Percentiles rank a stretch among this genome's conserved stretches.
These are phyloP conservation scores for Trichoderma sp. DNA, from an alignment of 2,329 filamentous ascomycete species.

Conservation along the genomic window DNA sequence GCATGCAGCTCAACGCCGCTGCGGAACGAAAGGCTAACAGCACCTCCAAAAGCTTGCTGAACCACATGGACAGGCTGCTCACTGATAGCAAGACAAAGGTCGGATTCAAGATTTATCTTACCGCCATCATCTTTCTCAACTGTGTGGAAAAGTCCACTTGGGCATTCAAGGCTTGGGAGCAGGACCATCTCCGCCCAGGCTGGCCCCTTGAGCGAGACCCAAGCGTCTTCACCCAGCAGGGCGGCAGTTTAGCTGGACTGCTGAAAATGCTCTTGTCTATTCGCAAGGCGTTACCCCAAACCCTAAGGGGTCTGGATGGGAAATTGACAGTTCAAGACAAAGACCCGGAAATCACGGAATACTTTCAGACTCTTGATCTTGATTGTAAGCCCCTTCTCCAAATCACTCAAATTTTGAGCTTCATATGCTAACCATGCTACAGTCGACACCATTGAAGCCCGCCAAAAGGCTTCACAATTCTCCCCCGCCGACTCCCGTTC, in stretches of 20 bases:
- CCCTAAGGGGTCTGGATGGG: slow-evolving; percentile 45
- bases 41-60: slow-evolving; percentile 57
- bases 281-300: slow-evolving; percentile 57
- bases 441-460: slow-evolving; percentile 40
- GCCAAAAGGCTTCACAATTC: slow-evolving; percentile 53
- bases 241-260: slow-evolving; percentile 56
- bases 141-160: slow-evolving; percentile 67
- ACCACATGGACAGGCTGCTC: slow-evolving; percentile 59
- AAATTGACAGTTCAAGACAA: slow-evolving; percentile 49
- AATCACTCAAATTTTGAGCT: background rate
- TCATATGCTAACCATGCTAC: background rate
- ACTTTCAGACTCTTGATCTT: slow-evolving; percentile 56
- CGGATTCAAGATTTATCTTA: slow-evolving; percentile 60
- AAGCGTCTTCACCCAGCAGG: slow-evolving; percentile 56
- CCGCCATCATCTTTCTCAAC: slow-evolving; percentile 61
- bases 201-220: slow-evolving; percentile 62
- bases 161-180: slow-evolving; percentile 67
- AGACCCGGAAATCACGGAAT: slow-evolving; percentile 47
- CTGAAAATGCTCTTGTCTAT: slow-evolving; percentile 62
- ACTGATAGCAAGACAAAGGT: slow-evolving; percentile 60
- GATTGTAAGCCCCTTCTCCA: slow-evolving; percentile 49
- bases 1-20: slow-evolving; percentile 62
- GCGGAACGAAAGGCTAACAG: slow-evolving; percentile 62
- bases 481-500: slow-evolving; percentile 50
- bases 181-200: slow-evolving; percentile 55